A percentile compares a stretch with the other conserved stretches of the same genome.
phyloP scores from a whole-genome alignment of 2,329 filamentous ascomycete species.

The Calonectria montana region DNA sequence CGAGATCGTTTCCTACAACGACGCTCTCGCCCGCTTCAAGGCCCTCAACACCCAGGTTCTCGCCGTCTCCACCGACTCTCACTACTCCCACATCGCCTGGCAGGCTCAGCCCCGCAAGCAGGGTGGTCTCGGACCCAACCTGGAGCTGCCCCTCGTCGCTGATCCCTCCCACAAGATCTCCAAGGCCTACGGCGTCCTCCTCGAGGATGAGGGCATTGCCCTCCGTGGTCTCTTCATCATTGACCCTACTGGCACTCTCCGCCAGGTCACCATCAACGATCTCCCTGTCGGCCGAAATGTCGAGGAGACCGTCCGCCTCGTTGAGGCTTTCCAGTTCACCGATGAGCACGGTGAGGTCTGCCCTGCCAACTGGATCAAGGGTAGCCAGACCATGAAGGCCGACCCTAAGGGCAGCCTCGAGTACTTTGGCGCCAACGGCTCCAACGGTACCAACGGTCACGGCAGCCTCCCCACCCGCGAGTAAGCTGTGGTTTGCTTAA shows the following conservation, averaged over 20 bases:
- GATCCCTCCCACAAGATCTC: slow-evolving; percentile 72
- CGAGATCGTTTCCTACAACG: slow-evolving; percentile 74
- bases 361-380: slow-evolving; percentile 62
- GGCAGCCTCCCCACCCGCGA: slow-evolving; percentile 2
- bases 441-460: not conserved
- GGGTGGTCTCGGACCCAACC: slow-evolving; percentile 69
- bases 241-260: slow-evolving; percentile 69
- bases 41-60: slow-evolving; percentile 69
- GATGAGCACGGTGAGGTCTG: slow-evolving; percentile 85
- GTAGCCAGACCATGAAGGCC: slow-evolving; percentile 62
- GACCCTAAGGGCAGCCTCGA: slow-evolving; percentile 63
- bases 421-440: slow-evolving; percentile 51
- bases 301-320: slow-evolving; percentile 73
- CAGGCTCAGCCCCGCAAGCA: slow-evolving; percentile 67
- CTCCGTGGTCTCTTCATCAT: slow-evolving; percentile 75
- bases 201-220: slow-evolving; percentile 72
- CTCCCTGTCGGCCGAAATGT: slow-evolving; percentile 73
- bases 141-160: slow-evolving; percentile 70
- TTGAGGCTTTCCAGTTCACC: slow-evolving; percentile 83
- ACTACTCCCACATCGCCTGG: slow-evolving; percentile 69
- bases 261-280: slow-evolving; percentile 75
- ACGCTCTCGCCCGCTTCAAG: slow-evolving; percentile 69
- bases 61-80: slow-evolving; percentile 71
- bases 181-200: slow-evolving; percentile 71
- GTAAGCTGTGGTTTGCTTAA: not conserved